These are phyloP conservation scores for Testicularia cyperi DNA, from an alignment of 1,284 basidiomycete genomes.

Conservation along the genomic window DNA sequence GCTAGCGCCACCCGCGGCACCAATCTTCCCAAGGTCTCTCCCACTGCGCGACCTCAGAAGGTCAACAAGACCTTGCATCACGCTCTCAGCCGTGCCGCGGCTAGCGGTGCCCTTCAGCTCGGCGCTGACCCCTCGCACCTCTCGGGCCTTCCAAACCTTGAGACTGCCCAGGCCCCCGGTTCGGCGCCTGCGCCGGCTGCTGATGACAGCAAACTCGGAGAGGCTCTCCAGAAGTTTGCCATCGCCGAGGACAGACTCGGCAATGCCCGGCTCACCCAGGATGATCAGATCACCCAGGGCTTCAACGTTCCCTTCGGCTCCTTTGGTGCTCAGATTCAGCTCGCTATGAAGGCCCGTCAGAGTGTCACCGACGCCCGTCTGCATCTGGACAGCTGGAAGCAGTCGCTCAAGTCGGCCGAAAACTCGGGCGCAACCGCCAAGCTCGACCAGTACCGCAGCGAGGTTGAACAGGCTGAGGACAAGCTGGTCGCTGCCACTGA, in stretches of 20 bases:
- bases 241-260: conserved; percentile 84
- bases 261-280: conserved; percentile 79
- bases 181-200: conserved; percentile 10
- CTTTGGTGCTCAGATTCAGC: conserved; percentile 56
- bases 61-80: conserved; percentile 85
- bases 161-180: conserved; percentile 23
- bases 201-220: conserved; percentile 62
- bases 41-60: conserved; percentile 63
- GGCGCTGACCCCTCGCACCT: conserved; percentile 47
- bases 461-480: conserved; percentile 60
- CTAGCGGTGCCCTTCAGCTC: conserved; percentile 69
- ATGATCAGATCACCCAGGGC: conserved; percentile 71
- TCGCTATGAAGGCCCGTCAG: conserved; percentile 56
- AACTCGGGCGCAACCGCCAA: conserved; percentile 34
- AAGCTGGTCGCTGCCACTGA: conserved; percentile 91
- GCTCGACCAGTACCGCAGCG: conserved; percentile 43
- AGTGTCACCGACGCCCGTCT: conserved; percentile 55
- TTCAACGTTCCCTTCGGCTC: conserved; percentile 82
- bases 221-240: conserved; percentile 77
- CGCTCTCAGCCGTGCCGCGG: conserved; percentile 81
- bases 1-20: conserved; percentile 75
- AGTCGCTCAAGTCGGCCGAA: conserved; percentile 52
- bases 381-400: conserved; percentile 57
- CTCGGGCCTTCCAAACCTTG: conserved; percentile 38
- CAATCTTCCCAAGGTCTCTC: conserved; percentile 68